Evolutionary conservation across 1,284 basidiomycete species (phyloP).

Genomic region (Malassezia cuniculi): DNA sequence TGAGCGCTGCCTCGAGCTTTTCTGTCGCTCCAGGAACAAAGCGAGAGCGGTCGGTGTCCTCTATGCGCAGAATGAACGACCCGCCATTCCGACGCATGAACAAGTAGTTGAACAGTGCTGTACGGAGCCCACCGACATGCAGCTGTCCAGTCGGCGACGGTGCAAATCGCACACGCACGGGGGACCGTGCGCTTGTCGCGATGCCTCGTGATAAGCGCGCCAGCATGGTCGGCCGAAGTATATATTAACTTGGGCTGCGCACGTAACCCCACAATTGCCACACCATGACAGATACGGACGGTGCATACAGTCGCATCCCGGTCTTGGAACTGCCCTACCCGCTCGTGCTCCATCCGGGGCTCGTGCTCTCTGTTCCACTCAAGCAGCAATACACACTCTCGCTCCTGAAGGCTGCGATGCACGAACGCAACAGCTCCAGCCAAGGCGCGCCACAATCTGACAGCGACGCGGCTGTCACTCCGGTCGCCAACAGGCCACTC

Average conservation of each 20-base stretch:
- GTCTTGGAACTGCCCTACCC: slow-evolving; percentile 40
- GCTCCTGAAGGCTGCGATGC: slow-evolving; percentile 41
- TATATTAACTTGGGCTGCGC: not conserved
- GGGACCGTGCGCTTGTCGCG: not conserved
- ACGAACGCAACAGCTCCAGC: slow-evolving; percentile 9
- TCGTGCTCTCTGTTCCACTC: slow-evolving; percentile 38
- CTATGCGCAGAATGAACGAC: slow-evolving; percentile 78
- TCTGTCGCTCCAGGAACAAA: slow-evolving; percentile 70
- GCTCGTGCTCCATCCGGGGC: slow-evolving; percentile 37
- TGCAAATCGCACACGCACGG: slow-evolving; percentile 63
- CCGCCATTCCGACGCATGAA: slow-evolving; percentile 68
- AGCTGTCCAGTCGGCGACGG: slow-evolving; percentile 90
- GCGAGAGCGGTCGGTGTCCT: slow-evolving; percentile 66
- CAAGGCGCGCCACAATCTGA: slow-evolving; percentile 14
- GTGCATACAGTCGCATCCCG: slow-evolving; percentile 18
- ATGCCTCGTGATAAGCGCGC: not conserved
- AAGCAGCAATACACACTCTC: slow-evolving; percentile 35
- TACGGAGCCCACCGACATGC: slow-evolving; percentile 89
- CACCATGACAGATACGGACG: not conserved
- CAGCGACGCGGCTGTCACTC: not conserved
- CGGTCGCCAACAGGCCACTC: slow-evolving; percentile 18
- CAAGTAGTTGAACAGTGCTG: slow-evolving; percentile 84
- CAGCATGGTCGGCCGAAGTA: not conserved
- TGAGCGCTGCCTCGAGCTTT: slow-evolving; percentile 60
- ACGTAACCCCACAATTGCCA: not conserved